Base-by-base conservation (phyloP, 192 early-diverging fungal genomes). In the Gigaspora rosea region DNA sequence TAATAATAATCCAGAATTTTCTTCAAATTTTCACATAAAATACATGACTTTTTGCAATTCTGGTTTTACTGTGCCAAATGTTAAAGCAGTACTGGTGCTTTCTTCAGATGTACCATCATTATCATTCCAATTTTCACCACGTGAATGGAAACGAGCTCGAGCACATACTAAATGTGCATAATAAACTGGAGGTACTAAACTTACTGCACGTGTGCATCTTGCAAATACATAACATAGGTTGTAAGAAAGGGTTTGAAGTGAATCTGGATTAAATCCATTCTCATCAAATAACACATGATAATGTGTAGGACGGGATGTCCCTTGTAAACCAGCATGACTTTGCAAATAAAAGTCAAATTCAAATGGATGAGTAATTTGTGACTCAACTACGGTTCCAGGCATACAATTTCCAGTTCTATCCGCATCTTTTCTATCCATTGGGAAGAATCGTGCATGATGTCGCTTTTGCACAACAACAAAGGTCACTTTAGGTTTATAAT, bases 261-360 rank as follows among this genome's bases (percentile, higher is more conserved):
- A 84, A 74, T 98, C 94, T 8, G 91, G 77, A 0, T 86, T 86
- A 64, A 96, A 95, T 11, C 85, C 82, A 80, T 95, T 94, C 49
- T 97, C 95, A 73, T 98, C 94, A 71, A 91, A 86, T 51, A 98
- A 80, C 8, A 97, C 95, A 68, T 91, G 91, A 88, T 98, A 98
- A 79, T 95, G 94, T 0, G 93, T 92, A 0, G 96, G 95, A 47
- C 95, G 92, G 11, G 94, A 96, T 1, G 96, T 97, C 35, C 97
- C 96, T 80, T 97, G 94, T 32, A 97, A 88, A 52, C 96, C 96
- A 2, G 92, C 91, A 71, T 98, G 97, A n/a, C 94, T 91, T 74
- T 92, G 93, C 22, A 98, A 82, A 71, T 93, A 93, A 74, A 97
- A 97, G 77, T 97, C 92, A 78, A 90, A 92, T 59, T 93, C 88